Evolutionary conservation across 768 basidiomycete genomes (phyloP).

Genomic region (Tricholoma terreum): DNA sequence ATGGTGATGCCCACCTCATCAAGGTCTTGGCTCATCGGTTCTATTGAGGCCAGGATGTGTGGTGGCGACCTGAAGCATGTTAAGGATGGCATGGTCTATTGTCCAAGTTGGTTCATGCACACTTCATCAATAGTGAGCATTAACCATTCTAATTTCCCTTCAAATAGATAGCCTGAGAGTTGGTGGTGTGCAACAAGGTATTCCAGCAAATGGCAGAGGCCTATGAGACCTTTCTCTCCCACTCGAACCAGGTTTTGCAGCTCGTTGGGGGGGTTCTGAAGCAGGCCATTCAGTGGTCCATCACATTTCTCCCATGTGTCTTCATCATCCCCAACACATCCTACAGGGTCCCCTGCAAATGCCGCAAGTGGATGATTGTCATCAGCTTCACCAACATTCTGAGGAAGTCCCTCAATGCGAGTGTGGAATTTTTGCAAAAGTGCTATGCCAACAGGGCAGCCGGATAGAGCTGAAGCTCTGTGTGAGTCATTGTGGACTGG

Average conservation of each 20-base stretch:
- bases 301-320: background rate
- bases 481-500: too few relatives aligned
- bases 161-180: background rate
- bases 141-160: background rate
- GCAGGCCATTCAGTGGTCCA: background rate
- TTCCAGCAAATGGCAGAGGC: background rate
- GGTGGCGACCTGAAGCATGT: too few relatives aligned
- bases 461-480: too few relatives aligned
- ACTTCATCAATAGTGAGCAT: background rate
- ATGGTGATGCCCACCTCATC: too few relatives aligned
- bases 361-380: background rate
- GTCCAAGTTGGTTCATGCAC: background rate
- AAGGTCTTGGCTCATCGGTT: too few relatives aligned
- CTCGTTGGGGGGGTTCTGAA: background rate
- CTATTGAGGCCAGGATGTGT: too few relatives aligned
- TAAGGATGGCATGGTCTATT: too few relatives aligned
- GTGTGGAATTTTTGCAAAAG: too few relatives aligned
- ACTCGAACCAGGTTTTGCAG: background rate
- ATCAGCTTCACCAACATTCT: too few relatives aligned
- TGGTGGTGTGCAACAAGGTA: background rate
- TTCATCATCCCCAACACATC: background rate
- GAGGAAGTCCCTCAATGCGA: too few relatives aligned
- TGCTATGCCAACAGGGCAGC: too few relatives aligned
- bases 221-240: background rate
- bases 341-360: background rate